Evolutionary conservation across 1,139 yeast genomes (phyloP).

Genomic region (Saccharomycopsis hybrid): DNA sequence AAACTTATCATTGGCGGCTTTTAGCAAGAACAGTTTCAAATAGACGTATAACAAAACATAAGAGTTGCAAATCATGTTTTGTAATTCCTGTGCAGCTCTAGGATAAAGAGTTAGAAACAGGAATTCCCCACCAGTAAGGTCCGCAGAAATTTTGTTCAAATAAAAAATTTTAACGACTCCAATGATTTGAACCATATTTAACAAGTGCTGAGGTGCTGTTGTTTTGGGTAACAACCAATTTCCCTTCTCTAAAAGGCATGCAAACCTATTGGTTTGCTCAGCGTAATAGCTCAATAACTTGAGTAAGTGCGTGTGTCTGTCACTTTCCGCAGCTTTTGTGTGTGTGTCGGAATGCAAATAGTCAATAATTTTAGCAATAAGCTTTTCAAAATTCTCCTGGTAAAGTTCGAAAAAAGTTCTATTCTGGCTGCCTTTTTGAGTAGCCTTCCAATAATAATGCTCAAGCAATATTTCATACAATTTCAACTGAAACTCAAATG

Average conservation of each 20-base stretch:
- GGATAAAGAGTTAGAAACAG: conserved; percentile 8
- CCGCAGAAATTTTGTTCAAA: conserved; percentile 4
- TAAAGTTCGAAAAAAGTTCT: too few species aligned
- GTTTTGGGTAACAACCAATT: conserved; percentile 2
- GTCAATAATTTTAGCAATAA: not conserved
- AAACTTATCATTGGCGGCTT: not conserved
- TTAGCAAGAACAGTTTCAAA: too few species aligned
- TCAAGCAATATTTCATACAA: conserved; percentile 73
- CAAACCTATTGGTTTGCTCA: conserved; percentile 2
- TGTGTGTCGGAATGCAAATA: conserved; percentile 2
- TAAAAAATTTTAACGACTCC: conserved; percentile 14
- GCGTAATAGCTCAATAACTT: conserved; percentile 9
- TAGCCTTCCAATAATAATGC: conserved; percentile 23
- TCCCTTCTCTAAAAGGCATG: conserved; percentile 1
- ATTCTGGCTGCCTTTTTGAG: too few species aligned
- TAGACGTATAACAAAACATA: conserved; percentile 11
- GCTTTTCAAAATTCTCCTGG: conserved; percentile 2
- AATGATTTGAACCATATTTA: conserved; percentile 4
- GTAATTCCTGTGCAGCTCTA: conserved; percentile 25
- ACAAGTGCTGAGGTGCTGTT: not conserved
- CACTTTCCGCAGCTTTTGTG: not conserved
- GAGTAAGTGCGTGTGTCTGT: conserved; percentile 1
- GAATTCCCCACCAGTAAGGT: not conserved
- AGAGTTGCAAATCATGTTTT: conserved; percentile 8
- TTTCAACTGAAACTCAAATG: conserved; percentile 60